These are phyloP conservation scores for Yamadazyma nakazawae DNA, from an alignment of 805 yeast species.

Conservation along the genomic window DNA sequence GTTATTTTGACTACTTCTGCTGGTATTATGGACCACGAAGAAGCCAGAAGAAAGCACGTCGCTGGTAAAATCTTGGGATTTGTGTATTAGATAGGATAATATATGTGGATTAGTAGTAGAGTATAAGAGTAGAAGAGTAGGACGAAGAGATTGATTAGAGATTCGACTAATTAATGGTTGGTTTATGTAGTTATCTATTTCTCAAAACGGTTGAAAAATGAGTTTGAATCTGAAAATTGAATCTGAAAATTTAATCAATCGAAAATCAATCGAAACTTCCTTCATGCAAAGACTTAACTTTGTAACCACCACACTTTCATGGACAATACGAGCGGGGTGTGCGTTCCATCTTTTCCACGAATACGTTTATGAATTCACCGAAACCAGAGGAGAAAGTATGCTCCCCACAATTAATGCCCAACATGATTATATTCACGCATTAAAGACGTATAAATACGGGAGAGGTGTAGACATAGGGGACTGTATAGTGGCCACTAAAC, in stretches of 20 bases:
- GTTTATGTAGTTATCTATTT: neutral
- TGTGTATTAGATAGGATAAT: conserved; percentile 62
- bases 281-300: conserved; percentile 13
- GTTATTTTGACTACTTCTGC: conserved; percentile 98
- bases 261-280: no score
- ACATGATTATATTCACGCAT: conserved; percentile 76
- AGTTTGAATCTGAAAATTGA: neutral
- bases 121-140: neutral
- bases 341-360: conserved; percentile 63
- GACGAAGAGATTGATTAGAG: neutral
- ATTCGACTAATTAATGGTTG: no score
- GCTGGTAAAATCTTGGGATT: conserved; percentile 98
- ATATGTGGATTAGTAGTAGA: neutral
- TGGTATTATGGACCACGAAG: conserved; percentile 99
- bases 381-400: conserved; percentile 93
- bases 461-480: conserved; percentile 75
- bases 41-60: conserved; percentile 99
- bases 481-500: conserved; percentile 81
- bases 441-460: conserved; percentile 63
- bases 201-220: neutral
- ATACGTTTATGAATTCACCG: conserved; percentile 69
- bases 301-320: conserved; percentile 36
- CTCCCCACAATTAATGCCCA: conserved; percentile 77
- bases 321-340: conserved; percentile 60
- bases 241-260: neutral